phyloP scores from a whole-genome alignment of 495 filamentous ascomycete genomes.

The Aspergillus nanangensis region DNA sequence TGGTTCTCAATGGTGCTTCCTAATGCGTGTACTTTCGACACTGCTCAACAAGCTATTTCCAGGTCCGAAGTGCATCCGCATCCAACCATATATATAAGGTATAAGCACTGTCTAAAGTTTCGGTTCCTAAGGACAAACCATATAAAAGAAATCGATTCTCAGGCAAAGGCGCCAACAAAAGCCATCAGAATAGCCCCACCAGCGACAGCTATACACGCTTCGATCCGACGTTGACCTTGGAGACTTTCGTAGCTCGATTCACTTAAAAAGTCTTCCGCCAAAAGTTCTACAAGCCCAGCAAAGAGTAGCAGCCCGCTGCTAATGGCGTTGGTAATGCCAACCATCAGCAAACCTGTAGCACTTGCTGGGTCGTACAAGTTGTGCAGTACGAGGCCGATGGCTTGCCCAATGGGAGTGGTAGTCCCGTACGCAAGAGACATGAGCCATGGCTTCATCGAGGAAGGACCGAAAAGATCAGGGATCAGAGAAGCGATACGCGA shows the following conservation, averaged over 20 bases:
- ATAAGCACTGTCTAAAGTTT: too few relatives aligned
- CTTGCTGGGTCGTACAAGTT: slow-evolving; percentile 80
- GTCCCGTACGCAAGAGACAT: slow-evolving; percentile 91
- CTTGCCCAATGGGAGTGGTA: slow-evolving; percentile 88
- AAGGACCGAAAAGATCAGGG: slow-evolving; percentile 46
- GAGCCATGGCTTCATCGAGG: slow-evolving; percentile 71
- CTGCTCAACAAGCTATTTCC: too few relatives aligned
- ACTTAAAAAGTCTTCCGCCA: slow-evolving; percentile 90
- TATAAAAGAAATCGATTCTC: too few relatives aligned
- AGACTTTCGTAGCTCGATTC: slow-evolving; percentile 78
- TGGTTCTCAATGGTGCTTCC: too few relatives aligned
- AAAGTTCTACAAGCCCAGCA: slow-evolving; percentile 83
- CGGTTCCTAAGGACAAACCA: too few relatives aligned
- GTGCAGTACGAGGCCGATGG: slow-evolving; percentile 78
- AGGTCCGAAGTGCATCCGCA: too few relatives aligned
- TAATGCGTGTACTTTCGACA: too few relatives aligned
- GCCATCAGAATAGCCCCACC: slow-evolving; percentile 80
- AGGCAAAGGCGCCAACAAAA: slow-evolving; percentile 86
- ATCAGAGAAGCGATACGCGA: slow-evolving; percentile 64
- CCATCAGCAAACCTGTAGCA: slow-evolving; percentile 79
- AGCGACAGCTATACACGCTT: slow-evolving; percentile 74
- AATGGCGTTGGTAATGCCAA: slow-evolving; percentile 90
- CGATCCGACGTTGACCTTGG: slow-evolving; percentile 62
- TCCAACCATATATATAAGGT: too few relatives aligned
- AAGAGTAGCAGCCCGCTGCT: slow-evolving; percentile 83